phyloP scores from a whole-genome alignment of 106 monocot genomes.

The Phalaenopsis aphrodite region DNA sequence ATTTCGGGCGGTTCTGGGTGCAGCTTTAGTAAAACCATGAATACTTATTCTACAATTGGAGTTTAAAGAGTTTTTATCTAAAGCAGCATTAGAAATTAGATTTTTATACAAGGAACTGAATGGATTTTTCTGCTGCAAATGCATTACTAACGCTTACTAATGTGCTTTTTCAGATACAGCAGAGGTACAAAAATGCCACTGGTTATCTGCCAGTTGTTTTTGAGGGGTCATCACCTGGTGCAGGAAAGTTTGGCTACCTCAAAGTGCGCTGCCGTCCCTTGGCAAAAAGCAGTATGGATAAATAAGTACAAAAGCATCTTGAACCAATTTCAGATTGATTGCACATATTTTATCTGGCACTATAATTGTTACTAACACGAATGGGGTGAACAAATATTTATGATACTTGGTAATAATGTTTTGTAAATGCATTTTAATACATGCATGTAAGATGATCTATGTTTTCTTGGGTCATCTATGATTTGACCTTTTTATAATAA shows the following conservation, averaged over 20 bases:
- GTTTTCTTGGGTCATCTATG: not conserved
- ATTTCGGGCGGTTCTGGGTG: not conserved
- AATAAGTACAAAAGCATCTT: not conserved
- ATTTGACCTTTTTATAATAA: not conserved
- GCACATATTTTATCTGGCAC: not conserved
- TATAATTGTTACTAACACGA: not conserved
- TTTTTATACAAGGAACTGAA: not conserved
- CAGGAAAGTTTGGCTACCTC: conserved; percentile 75
- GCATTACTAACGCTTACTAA: no score
- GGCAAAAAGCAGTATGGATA: not conserved
- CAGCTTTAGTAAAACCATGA: not conserved
- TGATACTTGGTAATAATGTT: not conserved
- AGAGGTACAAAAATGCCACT: conserved; percentile 66
- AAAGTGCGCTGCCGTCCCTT: conserved; percentile 37
- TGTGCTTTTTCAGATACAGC: conserved; percentile 51
- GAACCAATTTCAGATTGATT: not conserved
- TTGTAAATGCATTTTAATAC: not conserved
- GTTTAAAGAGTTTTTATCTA: no score
- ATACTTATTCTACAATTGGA: not conserved
- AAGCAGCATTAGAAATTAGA: not conserved
- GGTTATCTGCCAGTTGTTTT: conserved; percentile 67
- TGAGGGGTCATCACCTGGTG: conserved; percentile 82
- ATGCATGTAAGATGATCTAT: not conserved
- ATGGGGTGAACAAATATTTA: not conserved
- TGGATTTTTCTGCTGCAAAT: not conserved